Conservation (phyloP, 2,329 filamentous ascomycete genomes). For the Colletotrichum filicis region DNA sequence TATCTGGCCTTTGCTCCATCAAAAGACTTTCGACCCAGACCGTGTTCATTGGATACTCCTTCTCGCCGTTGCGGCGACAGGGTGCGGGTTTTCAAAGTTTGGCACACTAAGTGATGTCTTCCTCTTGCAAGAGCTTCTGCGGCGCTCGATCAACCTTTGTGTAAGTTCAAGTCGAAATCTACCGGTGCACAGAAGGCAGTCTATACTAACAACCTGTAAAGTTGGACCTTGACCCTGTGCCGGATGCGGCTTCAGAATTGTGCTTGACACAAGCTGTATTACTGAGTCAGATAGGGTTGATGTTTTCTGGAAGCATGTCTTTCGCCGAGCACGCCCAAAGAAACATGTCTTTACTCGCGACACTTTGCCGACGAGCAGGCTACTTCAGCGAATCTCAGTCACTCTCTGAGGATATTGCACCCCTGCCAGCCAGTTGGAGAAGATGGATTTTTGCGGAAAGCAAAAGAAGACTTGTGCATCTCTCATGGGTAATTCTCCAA, state of each 20-base stretch:
- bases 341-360: constrained; percentile 11
- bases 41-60: neutral
- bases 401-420: neutral
- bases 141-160: neutral
- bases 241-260: neutral
- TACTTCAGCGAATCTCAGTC: neutral
- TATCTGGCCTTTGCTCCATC: neutral
- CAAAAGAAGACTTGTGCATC: neutral
- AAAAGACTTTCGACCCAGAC: neutral
- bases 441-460: neutral
- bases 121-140: neutral
- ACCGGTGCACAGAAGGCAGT: neutral
- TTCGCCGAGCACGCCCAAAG: constrained; percentile 8
- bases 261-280: neutral
- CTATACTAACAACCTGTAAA: neutral
- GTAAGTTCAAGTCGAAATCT: neutral
- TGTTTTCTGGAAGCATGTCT: constrained; percentile 16
- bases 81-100: neutral
- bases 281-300: constrained; percentile 6
- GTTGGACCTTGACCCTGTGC: neutral
- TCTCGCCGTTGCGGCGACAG: neutral
- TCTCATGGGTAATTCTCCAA: neutral
- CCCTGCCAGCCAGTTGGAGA: neutral
- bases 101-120: neutral
- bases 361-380: neutral